A percentile compares a stretch with the other conserved stretches of the same genome.
Evolutionary conservation across 106 monocot genomes (phyloP).

Genomic region (Dendrobium nobile): DNA sequence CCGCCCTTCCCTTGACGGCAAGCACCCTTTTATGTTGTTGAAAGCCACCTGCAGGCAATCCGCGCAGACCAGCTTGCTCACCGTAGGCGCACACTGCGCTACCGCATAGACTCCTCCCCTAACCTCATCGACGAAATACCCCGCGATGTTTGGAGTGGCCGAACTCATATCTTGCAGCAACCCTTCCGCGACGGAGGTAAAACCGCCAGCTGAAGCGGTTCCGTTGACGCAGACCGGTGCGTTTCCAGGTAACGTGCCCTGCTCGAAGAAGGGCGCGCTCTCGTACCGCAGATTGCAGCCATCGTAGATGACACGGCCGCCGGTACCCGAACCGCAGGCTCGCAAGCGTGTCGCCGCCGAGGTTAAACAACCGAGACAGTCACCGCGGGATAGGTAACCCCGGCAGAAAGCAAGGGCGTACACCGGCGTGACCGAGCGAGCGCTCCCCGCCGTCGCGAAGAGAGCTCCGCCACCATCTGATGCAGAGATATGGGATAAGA

Average conservation of each 20-base stretch:
- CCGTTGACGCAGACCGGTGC: constrained; percentile 22
- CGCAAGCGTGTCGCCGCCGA: constrained; percentile 22
- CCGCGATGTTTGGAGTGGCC: constrained; percentile 21
- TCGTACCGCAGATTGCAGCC: constrained; percentile 64
- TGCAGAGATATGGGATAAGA: constrained; percentile 18
- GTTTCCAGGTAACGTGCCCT: constrained; percentile 39
- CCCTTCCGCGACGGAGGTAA: constrained; percentile 1
- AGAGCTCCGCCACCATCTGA: constrained; percentile 7
- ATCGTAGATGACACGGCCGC: constrained; percentile 48
- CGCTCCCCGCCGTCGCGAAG: constrained; percentile 33
- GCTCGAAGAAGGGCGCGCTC: constrained; percentile 43
- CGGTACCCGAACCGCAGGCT: constrained; percentile 36
- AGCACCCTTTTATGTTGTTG: constrained; percentile 40
- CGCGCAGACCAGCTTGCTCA: constrained; percentile 25
- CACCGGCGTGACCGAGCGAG: constrained; percentile 20
- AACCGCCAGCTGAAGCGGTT: background rate
- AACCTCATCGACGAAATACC: constrained; percentile 34
- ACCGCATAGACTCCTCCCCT: constrained; percentile 25
- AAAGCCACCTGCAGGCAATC: constrained; percentile 44
- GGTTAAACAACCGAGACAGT: constrained; percentile 42
- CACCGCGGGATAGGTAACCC: constrained; percentile 28
- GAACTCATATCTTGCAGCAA: constrained; percentile 26
- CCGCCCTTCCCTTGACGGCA: constrained; percentile 26
- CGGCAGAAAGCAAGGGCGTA: constrained; percentile 53
- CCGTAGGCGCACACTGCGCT: constrained; percentile 53